Percentiles rank a stretch among this genome's conserved stretches.
These are phyloP conservation scores for Neurospora sp. DNA, from an alignment of 495 filamentous ascomycete species.

Conservation along the genomic window DNA sequence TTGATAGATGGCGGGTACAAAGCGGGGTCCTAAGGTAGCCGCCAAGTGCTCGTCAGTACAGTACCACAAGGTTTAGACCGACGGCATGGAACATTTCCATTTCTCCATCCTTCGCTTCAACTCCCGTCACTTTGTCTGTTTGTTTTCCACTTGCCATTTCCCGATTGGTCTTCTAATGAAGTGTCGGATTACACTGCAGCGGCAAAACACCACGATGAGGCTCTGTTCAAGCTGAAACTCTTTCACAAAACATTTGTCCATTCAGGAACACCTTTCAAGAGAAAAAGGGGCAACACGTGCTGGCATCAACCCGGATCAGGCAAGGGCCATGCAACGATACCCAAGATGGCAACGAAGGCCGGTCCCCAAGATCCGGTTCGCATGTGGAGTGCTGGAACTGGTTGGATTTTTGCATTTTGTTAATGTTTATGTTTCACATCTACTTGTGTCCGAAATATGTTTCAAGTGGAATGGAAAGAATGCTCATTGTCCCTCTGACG, in stretches of 20 bases:
- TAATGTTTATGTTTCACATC: not conserved
- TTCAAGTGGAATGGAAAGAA: not conserved
- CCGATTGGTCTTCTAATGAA: not conserved
- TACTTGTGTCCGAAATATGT: not conserved
- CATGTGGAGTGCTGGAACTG: not conserved
- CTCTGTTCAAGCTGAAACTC: not conserved
- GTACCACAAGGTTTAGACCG: not conserved
- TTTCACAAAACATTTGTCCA: not conserved
- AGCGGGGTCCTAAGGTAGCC: not conserved
- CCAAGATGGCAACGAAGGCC: not conserved
- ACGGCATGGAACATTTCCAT: not conserved
- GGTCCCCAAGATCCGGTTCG: not conserved
- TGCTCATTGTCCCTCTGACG: not conserved
- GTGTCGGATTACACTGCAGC: not conserved
- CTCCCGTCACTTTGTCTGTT: not conserved
- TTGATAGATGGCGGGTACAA: not conserved
- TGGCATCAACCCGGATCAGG: not conserved
- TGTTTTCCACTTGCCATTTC: not conserved
- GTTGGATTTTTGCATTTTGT: not conserved
- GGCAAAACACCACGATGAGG: not conserved
- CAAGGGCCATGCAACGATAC: not conserved
- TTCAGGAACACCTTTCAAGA: not conserved
- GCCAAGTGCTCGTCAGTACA: not conserved
- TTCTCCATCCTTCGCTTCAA: not conserved
- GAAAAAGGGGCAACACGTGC: not conserved